phyloP scores from a whole-genome alignment of 441 rosid genomes.

The Sinapis alba region DNA sequence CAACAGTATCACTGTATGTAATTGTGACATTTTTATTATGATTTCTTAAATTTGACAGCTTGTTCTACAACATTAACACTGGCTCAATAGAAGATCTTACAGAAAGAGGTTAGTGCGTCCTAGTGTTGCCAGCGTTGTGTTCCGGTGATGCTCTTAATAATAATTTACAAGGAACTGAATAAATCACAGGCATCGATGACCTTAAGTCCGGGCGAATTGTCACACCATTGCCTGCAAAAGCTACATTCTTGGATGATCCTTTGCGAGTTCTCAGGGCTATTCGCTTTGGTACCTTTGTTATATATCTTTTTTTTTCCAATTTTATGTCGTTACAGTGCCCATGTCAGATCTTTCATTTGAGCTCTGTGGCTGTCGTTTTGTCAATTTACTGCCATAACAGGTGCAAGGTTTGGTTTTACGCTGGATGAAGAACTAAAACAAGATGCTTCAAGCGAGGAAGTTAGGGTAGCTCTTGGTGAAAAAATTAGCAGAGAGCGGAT shows the following conservation, averaged over 20 bases:
- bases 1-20: neutral
- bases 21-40: conserved; percentile 14
- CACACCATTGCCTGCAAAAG: conserved; percentile 78
- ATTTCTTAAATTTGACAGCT: conserved; percentile 49
- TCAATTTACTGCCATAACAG: conserved; percentile 43
- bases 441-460: conserved; percentile 80
- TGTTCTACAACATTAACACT: conserved; percentile 88
- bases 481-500: conserved; percentile 94
- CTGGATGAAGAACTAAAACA: conserved; percentile 76
- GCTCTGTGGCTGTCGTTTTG: conserved; percentile 12
- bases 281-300: conserved; percentile 73
- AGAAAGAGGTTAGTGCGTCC: conserved; percentile 66
- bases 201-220: conserved; percentile 80
- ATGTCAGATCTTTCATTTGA: conserved; percentile 9
- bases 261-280: conserved; percentile 88
- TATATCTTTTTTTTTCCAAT: conserved; percentile 17
- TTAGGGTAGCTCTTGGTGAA: conserved; percentile 77
- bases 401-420: conserved; percentile 82
- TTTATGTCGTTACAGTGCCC: conserved; percentile 3
- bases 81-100: conserved; percentile 82
- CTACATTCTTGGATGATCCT: conserved; percentile 95
- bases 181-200: conserved; percentile 71
- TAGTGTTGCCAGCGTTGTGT: conserved; percentile 17
- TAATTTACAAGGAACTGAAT: neutral
- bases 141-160: conserved; percentile 4